Evolutionary conservation across 1,284 basidiomycete genomes (phyloP).

Genomic region (Crucibulum parvulum): DNA sequence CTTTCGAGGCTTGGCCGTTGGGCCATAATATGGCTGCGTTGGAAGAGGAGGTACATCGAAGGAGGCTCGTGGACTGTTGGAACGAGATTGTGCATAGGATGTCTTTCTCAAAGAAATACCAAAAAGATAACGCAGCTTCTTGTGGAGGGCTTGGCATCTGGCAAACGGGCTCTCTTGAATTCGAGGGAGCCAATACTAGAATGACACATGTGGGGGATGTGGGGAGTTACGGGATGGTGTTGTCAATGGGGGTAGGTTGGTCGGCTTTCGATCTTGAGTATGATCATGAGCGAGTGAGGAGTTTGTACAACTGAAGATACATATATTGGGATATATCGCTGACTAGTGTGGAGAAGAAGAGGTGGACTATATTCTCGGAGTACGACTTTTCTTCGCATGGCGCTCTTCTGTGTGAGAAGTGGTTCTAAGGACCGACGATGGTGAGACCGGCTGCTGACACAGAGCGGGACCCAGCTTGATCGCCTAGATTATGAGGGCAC

Average conservation of each 20-base stretch:
- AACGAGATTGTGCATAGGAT: slow-evolving; percentile 35
- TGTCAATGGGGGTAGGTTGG: slow-evolving; percentile 17
- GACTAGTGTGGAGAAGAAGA: slow-evolving; percentile 8
- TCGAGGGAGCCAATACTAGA: slow-evolving; percentile 13
- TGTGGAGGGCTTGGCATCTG: slow-evolving; percentile 53
- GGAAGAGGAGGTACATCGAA: slow-evolving; percentile 34
- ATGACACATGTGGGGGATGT: slow-evolving; percentile 15
- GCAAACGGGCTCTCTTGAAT: slow-evolving; percentile 10
- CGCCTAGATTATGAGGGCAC: too few relatives aligned
- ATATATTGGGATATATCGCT: slow-evolving; percentile 11
- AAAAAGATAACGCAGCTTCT: slow-evolving; percentile 57
- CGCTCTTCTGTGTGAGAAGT: slow-evolving; percentile 32
- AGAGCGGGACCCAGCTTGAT: too few relatives aligned
- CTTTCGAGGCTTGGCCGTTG: slow-evolving; percentile 31
- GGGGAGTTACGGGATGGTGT: not conserved
- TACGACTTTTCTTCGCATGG: slow-evolving; percentile 37
- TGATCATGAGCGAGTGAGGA: slow-evolving; percentile 59
- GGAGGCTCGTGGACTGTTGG: slow-evolving; percentile 37
- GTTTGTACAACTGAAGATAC: slow-evolving; percentile 51
- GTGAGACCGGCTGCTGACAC: too few relatives aligned
- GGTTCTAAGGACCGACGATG: slow-evolving; percentile 14
- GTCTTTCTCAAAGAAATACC: slow-evolving; percentile 54
- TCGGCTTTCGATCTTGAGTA: slow-evolving; percentile 51
- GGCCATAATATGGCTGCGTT: slow-evolving; percentile 24
- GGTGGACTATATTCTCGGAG: slow-evolving; percentile 49